Conservation (phyloP, 495 filamentous ascomycete species). For the Chaetomium cochliodes region DNA sequence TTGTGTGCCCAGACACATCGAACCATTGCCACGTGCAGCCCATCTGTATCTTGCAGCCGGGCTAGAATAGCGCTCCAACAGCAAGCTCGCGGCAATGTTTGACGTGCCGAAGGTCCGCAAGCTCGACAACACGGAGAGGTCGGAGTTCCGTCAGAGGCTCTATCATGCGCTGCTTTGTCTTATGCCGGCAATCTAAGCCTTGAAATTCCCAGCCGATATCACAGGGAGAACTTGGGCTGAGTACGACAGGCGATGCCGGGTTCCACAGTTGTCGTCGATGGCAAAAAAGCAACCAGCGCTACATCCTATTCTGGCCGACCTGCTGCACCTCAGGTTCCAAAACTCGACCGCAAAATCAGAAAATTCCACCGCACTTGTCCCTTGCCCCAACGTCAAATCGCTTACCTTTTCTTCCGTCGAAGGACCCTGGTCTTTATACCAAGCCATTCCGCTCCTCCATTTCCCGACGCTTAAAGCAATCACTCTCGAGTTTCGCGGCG, state of each 20-base stretch:
- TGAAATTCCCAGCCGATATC: neutral
- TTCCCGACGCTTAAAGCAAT: neutral
- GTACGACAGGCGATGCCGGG: neutral
- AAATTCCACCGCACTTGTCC: neutral
- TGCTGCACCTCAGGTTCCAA: neutral
- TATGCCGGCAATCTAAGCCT: neutral
- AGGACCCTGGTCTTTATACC: neutral
- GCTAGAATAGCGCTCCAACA: no score
- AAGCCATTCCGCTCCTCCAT: neutral
- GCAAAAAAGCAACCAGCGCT: neutral
- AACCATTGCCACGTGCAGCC: neutral
- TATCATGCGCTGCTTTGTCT: neutral
- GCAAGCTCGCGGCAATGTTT: neutral
- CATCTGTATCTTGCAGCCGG: neutral
- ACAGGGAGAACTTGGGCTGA: neutral
- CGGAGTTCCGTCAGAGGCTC: neutral
- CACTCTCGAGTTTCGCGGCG: neutral
- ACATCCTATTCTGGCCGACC: neutral
- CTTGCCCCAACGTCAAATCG: neutral
- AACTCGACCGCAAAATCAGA: no score
- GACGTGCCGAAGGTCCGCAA: neutral
- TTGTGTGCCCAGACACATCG: neutral
- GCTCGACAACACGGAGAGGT: neutral
- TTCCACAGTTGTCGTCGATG: neutral
- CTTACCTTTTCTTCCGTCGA: neutral